Percentiles rank a stretch among this genome's conserved stretches.
phyloP scores from a whole-genome alignment of 176 grass and related monocot species.

The Poa annua region DNA sequence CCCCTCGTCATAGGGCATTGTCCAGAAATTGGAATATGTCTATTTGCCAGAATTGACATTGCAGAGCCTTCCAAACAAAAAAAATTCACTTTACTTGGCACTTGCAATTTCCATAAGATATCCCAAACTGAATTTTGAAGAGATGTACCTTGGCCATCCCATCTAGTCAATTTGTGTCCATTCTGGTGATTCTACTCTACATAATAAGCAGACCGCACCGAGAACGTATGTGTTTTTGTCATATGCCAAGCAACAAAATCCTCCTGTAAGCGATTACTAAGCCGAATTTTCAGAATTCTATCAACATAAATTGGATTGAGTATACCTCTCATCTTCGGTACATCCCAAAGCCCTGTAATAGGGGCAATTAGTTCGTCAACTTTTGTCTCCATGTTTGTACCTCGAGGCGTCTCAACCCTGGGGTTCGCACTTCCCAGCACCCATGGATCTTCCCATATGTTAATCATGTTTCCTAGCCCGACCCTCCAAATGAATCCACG shows the following conservation, averaged over 20 bases:
- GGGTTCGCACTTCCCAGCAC: background rate
- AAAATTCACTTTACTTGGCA: background rate
- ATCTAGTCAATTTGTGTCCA: background rate
- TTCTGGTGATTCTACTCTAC: background rate
- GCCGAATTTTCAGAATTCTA: background rate
- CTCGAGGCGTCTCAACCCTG: background rate
- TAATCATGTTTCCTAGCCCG: too few relatives aligned
- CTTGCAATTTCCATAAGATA: background rate
- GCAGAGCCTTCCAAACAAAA: too few relatives aligned
- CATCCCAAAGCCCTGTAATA: background rate
- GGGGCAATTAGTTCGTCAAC: background rate
- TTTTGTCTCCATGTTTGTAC: background rate
- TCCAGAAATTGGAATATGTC: background rate
- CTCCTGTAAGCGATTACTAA: background rate
- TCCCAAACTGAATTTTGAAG: background rate
- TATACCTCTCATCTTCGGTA: background rate
- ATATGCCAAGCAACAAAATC: background rate
- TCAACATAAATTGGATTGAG: background rate
- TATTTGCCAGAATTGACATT: background rate
- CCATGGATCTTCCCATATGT: too few relatives aligned
- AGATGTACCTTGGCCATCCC: background rate
- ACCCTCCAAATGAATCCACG: too few relatives aligned
- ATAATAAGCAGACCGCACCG: background rate
- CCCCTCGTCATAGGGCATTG: background rate
- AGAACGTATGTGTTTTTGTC: background rate